A percentile compares a stretch with the other conserved stretches of the same genome.
Conservation (phyloP, 345 rosid species). For the Eucalyptus tenuipes region DNA sequence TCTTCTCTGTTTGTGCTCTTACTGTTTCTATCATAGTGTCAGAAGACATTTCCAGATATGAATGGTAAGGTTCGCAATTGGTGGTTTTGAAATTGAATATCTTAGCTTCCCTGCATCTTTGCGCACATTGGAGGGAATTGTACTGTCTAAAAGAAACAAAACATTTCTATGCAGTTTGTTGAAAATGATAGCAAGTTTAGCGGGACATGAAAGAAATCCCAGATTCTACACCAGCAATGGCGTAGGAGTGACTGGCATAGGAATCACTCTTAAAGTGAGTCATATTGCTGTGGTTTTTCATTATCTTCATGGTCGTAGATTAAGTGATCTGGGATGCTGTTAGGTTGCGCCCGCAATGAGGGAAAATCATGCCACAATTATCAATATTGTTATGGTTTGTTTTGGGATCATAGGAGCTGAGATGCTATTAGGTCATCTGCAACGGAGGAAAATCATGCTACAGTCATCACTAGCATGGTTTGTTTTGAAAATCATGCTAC, state of each 20-base stretch:
- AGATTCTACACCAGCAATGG: not conserved
- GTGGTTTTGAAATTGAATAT: not conserved
- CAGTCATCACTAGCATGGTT: not conserved
- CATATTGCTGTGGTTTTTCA: not conserved
- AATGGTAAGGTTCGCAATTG: not conserved
- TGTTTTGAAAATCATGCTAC: not conserved
- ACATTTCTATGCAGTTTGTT: not conserved
- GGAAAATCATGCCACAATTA: not conserved
- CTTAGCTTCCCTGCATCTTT: not conserved
- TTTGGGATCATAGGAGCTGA: not conserved
- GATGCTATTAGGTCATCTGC: not conserved
- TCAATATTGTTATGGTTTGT: not conserved
- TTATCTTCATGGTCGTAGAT: not conserved
- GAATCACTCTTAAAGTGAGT: not conserved
- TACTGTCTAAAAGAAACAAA: not conserved
- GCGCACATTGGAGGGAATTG: not conserved
- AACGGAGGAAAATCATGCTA: not conserved
- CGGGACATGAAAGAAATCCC: not conserved
- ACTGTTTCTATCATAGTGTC: not conserved
- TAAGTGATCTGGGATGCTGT: not conserved
- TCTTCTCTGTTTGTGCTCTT: not conserved
- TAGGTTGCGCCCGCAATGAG: not conserved
- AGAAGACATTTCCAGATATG: not conserved
- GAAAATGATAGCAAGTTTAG: not conserved
- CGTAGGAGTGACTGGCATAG: not conserved